Evolutionary conservation across 2,329 filamentous ascomycete species (phyloP), one percentile per base, ranked within the genome.

Genomic region (Lachnellula cervina): DNA sequence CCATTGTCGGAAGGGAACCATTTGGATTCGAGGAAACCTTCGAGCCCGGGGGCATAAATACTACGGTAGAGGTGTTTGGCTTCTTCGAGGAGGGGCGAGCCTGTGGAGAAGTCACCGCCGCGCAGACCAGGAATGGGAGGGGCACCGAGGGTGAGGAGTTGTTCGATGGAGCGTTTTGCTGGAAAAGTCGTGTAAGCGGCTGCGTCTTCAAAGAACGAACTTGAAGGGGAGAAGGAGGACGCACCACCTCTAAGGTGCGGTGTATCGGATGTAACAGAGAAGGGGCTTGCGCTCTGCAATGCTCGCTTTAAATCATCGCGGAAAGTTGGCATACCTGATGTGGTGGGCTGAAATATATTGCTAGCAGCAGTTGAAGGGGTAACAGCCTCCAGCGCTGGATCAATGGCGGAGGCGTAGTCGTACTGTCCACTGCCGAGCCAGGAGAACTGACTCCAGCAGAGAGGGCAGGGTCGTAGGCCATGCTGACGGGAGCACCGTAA

Each of bases 21-120:
- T 28, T 79, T 80, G 6, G 90, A 89, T 70, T 97, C 92, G 59
- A 95, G 81, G 59, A 94, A 86, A 49, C 81, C 80, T 70, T 89
- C 86, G 47, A 94, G 80, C 7, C 84, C 87, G 1, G 80, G 81
- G 4, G 86, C 87, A 70, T 94, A 95, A 61, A 90, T 85, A 62
- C 87, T 86, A 64, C 82, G 80, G 71, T 89, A 95, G 16, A 93
- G 75, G 59, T 81, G 81, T 60, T 83, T 84, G 56, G 90, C 83
- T 68, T 90, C 86, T 64, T 85, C 82, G 49, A 89, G 66, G 21
- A 71, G 73, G 35, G 77, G 76, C 56, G 72, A 72, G 6, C 71
- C 69, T 28, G 72, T 69, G 5, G 75, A 52, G 71, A 73, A 45
- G 65, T 80, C 71, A 69, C 76, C 71, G 66, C 75, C 77, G 56